Evolutionary conservation across 1,139 yeast genomes (phyloP).

Genomic region (Yamadazyma dendronema): DNA sequence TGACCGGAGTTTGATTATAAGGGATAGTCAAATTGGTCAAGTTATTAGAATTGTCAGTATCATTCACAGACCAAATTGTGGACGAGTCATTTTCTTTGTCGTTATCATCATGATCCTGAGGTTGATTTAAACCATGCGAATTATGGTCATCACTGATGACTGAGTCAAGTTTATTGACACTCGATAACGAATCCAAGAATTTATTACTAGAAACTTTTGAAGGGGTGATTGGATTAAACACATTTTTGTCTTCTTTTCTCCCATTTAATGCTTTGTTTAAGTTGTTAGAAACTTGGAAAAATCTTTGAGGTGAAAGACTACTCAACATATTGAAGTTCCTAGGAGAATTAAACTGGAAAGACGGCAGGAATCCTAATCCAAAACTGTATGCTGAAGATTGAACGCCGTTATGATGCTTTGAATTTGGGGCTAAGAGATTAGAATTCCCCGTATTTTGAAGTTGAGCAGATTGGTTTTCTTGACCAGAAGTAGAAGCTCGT

Average conservation of each 20-base stretch:
- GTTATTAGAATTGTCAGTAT: constrained; percentile 23
- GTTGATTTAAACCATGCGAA: no score
- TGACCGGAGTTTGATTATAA: constrained; percentile 4
- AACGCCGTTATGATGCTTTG: not conserved
- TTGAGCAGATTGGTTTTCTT: not conserved
- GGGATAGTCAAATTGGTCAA: constrained; percentile 29
- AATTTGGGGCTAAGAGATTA: no score
- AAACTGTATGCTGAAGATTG: constrained; percentile 27
- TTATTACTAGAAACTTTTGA: constrained; percentile 17
- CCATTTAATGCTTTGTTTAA: constrained; percentile 15
- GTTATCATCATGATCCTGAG: constrained; percentile 6
- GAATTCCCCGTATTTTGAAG: no score
- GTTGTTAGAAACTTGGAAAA: constrained; percentile 27
- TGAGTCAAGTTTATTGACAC: constrained; percentile 2
- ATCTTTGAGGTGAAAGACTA: constrained; percentile 38
- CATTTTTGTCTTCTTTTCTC: constrained; percentile 11
- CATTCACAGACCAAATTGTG: constrained; percentile 34
- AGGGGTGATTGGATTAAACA: constrained; percentile 21
- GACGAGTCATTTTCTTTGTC: constrained; percentile 17
- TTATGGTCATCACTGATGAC: constrained; percentile 1
- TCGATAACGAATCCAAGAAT: constrained; percentile 22
- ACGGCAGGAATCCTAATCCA: constrained; percentile 46
- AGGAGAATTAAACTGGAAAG: constrained; percentile 42
- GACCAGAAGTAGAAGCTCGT: not conserved
- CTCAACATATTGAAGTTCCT: constrained; percentile 21